phyloP scores from a whole-genome alignment of 768 basidiomycete genomes.

The Rhodotorula babjevae region DNA sequence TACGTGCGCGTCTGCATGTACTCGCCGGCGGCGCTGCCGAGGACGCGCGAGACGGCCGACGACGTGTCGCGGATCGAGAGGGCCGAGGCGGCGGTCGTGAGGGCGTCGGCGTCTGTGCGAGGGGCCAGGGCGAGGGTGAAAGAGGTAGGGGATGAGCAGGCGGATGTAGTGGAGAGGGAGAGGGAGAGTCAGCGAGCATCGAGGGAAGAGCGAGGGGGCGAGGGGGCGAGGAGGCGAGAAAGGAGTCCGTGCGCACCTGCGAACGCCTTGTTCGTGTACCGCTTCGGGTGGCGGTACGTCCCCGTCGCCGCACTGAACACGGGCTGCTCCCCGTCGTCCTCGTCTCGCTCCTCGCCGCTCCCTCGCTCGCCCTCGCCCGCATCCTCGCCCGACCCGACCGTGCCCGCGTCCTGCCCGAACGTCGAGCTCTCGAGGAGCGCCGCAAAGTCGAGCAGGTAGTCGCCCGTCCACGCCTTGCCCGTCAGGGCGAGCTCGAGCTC shows the following conservation, averaged over 20 bases:
- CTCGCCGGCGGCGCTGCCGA: slow-evolving; percentile 49
- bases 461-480: slow-evolving; percentile 66
- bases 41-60: no score
- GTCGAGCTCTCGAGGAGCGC: slow-evolving; percentile 58
- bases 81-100: slow-evolving; percentile 5
- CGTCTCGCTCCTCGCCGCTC: slow-evolving; percentile 48
- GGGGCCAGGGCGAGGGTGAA: neutral
- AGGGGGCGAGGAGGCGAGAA: slow-evolving; percentile 26
- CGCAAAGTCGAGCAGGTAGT: slow-evolving; percentile 42
- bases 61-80: neutral
- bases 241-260: slow-evolving; percentile 22
- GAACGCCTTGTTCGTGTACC: slow-evolving; percentile 52
- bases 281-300: slow-evolving; percentile 71
- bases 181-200: no score
- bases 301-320: slow-evolving; percentile 83
- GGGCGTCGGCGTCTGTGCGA: slow-evolving; percentile 42
- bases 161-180: no score
- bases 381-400: slow-evolving; percentile 62
- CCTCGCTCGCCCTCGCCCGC: slow-evolving; percentile 47
- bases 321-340: slow-evolving; percentile 59
- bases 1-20: slow-evolving; percentile 67
- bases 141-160: no score
- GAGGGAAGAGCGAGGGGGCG: no score
- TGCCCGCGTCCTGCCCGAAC: slow-evolving; percentile 56
- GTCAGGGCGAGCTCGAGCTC: slow-evolving; percentile 79